These are phyloP conservation scores for Nicotiana sylvestris DNA, from an alignment of 257 asterid species.

Conservation along the genomic window DNA sequence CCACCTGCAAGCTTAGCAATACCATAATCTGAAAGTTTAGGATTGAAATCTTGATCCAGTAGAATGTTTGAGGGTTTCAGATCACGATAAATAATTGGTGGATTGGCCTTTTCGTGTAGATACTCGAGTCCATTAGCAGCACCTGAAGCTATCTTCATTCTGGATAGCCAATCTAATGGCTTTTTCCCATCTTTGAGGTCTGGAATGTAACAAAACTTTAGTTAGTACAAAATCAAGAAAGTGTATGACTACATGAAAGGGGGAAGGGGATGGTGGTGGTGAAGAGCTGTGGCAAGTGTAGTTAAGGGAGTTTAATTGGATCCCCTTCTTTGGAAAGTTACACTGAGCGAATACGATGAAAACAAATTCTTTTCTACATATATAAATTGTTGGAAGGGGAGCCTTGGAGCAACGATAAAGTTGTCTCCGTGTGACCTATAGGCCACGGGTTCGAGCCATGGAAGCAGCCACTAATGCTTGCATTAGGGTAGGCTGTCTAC, in stretches of 20 bases:
- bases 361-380: no score
- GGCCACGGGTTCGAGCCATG: no score
- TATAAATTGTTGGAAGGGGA: no score
- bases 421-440: no score
- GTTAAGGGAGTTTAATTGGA: no score
- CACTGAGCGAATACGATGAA: no score
- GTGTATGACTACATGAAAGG: background rate
- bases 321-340: no score
- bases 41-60: constrained; percentile 39
- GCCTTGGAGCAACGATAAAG: no score
- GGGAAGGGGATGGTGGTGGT: background rate
- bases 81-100: constrained; percentile 57
- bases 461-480: no score
- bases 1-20: constrained; percentile 49
- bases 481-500: no score
- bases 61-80: constrained; percentile 48
- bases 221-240: background rate
- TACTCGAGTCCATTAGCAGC: constrained; percentile 65
- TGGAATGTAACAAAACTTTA: constrained; percentile 13
- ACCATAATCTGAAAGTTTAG: constrained; percentile 54
- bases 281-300: no score
- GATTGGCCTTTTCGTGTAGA: constrained; percentile 54
- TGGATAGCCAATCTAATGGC: constrained; percentile 47
- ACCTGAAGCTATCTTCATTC: constrained; percentile 69
- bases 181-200: constrained; percentile 36